These are phyloP conservation scores for Orbilia quercus DNA, from an alignment of 2,329 filamentous ascomycete species.

Conservation along the genomic window DNA sequence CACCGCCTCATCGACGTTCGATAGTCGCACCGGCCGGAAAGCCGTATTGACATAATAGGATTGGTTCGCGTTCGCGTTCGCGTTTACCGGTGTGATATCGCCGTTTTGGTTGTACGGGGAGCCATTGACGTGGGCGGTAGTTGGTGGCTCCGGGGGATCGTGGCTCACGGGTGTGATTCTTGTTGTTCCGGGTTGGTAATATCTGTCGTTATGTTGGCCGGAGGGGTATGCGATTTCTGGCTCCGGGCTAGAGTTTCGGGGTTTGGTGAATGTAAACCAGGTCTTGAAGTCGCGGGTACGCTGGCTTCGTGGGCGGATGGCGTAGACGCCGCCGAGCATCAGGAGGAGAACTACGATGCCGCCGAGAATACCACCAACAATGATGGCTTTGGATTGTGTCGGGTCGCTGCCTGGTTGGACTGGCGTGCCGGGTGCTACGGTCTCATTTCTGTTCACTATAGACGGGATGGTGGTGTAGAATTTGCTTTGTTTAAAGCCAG, in stretches of 20 bases:
- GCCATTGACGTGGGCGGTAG: constrained; percentile 1
- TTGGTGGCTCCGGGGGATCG: constrained; percentile 17
- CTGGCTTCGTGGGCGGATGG: constrained; percentile 45
- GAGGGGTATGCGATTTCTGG: constrained; percentile 41
- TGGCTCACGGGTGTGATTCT: constrained; percentile 27
- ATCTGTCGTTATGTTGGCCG: constrained; percentile 23
- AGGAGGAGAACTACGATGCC: constrained; percentile 35
- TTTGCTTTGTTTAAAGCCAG: constrained; percentile 15
- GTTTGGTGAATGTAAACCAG: constrained; percentile 38
- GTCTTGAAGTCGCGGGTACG: constrained; percentile 42
- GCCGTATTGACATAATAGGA: constrained; percentile 41
- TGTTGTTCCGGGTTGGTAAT: constrained; percentile 29
- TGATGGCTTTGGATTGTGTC: constrained; percentile 40
- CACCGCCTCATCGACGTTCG: constrained; percentile 34
- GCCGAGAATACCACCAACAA: constrained; percentile 39
- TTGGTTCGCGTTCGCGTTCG: constrained; percentile 7
- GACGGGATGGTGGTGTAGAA: constrained; percentile 16
- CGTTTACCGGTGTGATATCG: constrained; percentile 22
- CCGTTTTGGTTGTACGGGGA: constrained; percentile 9
- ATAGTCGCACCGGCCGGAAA: constrained; percentile 29
- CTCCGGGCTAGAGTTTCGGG: constrained; percentile 25
- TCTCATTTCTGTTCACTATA: constrained; percentile 22
- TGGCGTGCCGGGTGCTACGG: constrained; percentile 35
- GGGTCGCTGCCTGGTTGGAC: constrained; percentile 32
- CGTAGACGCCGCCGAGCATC: constrained; percentile 42